A percentile compares a stretch with the other conserved stretches of the same genome.
Conservation (phyloP, 2,329 filamentous ascomycete species). For the Cladosporium velox region DNA sequence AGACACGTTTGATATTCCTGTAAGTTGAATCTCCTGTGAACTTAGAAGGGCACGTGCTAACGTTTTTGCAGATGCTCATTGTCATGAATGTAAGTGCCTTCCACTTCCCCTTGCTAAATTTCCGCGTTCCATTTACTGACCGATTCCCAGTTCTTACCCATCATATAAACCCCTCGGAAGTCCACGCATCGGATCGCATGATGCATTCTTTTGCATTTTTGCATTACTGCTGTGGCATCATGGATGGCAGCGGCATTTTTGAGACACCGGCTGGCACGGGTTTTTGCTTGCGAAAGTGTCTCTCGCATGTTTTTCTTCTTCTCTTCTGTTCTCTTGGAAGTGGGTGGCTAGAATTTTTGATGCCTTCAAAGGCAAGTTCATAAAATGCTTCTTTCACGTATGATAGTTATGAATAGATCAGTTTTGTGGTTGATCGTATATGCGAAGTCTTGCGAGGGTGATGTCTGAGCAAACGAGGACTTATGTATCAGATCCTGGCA, state of each 20-base stretch:
- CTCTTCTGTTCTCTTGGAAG: background rate
- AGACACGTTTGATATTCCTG: constrained; percentile 93
- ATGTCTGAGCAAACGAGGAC: background rate
- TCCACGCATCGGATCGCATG: background rate
- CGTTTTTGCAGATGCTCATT: constrained; percentile 69
- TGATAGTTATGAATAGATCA: constrained; percentile 4
- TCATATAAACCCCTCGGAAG: constrained; percentile 16
- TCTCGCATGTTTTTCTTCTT: background rate
- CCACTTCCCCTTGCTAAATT: background rate
- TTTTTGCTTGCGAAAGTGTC: constrained; percentile 2
- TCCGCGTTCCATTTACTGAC: background rate
- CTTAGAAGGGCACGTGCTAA: background rate
- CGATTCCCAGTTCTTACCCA: constrained; percentile 24
- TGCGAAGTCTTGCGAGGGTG: background rate
- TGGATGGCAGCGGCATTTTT: background rate
- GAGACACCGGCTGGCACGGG: constrained; percentile 13
- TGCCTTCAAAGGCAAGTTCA: constrained; percentile 2
- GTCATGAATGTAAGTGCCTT: constrained; percentile 84
- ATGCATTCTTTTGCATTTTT: background rate
- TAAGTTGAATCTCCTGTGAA: background rate
- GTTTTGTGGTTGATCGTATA: background rate
- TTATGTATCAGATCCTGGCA: background rate
- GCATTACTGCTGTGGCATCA: background rate
- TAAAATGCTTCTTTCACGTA: background rate
- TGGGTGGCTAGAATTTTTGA: background rate